Evolutionary conservation across 2,329 filamentous ascomycete genomes (phyloP), one percentile per base, ranked within the genome.

Genomic region (Botrytis aclada): DNA sequence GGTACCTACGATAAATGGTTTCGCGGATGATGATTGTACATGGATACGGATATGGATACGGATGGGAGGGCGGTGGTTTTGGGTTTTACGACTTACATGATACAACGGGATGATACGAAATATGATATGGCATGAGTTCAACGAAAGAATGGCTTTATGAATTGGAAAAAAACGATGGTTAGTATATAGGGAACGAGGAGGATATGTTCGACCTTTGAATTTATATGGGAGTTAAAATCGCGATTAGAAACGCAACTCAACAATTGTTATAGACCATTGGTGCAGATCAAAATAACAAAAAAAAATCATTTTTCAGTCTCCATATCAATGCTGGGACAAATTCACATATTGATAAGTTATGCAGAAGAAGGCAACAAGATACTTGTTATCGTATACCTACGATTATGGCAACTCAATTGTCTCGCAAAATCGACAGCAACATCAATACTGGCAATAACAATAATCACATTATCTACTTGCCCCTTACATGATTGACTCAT

Each of bases 191-290:
- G 8, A 54, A 51, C 6, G 45, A 12, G 32, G 22, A 66, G 45
- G 63, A 66, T 10, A 66, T 51, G 63, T 51, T 54, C 32, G 32
- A 66, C 43, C 45, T 37, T 66, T 34, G 32, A 29, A 37, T 39
- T 66, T 66, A 54, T 51, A 54, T 66, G 63, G 63, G 32, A 32
- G 32, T 51, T 51, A 3, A 47, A 54, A 51, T 39, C 4, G 45
- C 32, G 63, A 66, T n/a, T 47, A 51, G 45, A 66, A 51, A 66
- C 22, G 45, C 63, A 54, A 51, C 45, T 54, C 43, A 66, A 66
- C 45, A 32, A 37, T 66, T 66, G 12, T 37, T 54, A 29, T 66
- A 66, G 43, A 66, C 14, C 14, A 39, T 66, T 66, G 63, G 29
- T 51, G 45, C 45, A 54, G 45, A 51, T 66, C 45, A 51, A 51